Evolutionary conservation across 257 asterid species (phyloP).

Genomic region (Verbascum thapsus): DNA sequence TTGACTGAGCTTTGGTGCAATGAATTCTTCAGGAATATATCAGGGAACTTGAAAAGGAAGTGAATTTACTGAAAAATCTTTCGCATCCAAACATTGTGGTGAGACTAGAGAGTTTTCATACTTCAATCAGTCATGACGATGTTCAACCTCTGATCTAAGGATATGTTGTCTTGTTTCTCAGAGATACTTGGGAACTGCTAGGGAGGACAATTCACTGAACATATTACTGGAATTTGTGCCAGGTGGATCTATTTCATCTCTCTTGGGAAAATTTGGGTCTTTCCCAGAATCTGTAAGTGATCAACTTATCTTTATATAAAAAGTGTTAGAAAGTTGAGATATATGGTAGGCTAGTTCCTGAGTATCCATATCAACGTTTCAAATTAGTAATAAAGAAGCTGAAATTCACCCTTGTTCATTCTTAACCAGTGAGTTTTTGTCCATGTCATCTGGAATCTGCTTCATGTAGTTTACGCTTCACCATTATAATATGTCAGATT

Average conservation of each 20-base stretch:
- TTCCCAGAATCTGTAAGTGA: constrained; percentile 93
- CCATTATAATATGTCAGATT: constrained; percentile 10
- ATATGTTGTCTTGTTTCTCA: constrained; percentile 38
- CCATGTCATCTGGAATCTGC: constrained; percentile 23
- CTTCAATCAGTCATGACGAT: constrained; percentile 1
- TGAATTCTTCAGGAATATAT: constrained; percentile 71
- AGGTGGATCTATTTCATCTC: constrained; percentile 97
- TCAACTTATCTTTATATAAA: constrained; percentile 13
- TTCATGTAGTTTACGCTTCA: constrained; percentile 24
- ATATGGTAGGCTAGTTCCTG: neutral
- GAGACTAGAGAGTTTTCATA: constrained; percentile 36
- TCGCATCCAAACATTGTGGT: constrained; percentile 98
- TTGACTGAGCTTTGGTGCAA: constrained; percentile 27
- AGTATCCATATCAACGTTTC: constrained; percentile 2
- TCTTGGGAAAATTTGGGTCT: constrained; percentile 94
- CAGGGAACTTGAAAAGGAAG: constrained; percentile 96
- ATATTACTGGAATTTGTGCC: constrained; percentile 96
- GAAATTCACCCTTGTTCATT: constrained; percentile 9
- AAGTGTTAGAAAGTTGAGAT: constrained; percentile 13
- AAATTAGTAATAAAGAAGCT: constrained; percentile 13
- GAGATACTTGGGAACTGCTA: constrained; percentile 98
- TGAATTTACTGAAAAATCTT: constrained; percentile 87
- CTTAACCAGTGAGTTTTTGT: neutral
- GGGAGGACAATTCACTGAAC: constrained; percentile 85
- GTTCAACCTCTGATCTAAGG: constrained; percentile 25